Conservation (phyloP, 1,284 basidiomycete species). For the Apiotrichum sp. region DNA sequence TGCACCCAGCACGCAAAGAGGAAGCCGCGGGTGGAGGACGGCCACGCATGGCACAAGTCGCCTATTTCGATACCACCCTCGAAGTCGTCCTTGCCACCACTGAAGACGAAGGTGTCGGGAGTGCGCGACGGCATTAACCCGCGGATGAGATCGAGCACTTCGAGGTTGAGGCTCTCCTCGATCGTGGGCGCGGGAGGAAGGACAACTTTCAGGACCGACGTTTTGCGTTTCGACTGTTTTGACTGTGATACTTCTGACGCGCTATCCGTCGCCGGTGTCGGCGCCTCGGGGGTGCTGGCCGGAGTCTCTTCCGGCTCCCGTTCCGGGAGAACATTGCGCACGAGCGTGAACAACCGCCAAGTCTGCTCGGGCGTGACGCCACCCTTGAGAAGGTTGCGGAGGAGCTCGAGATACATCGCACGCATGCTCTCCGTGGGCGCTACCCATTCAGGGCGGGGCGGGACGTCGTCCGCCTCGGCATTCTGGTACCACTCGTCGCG, state of each 20-base stretch:
- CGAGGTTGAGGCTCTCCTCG: slow-evolving; percentile 26
- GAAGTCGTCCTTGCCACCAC: slow-evolving; percentile 19
- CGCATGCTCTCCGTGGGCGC: slow-evolving; percentile 20
- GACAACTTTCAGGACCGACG: background rate
- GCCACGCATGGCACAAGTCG: slow-evolving; percentile 38
- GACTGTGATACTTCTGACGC: background rate
- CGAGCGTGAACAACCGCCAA: slow-evolving; percentile 39
- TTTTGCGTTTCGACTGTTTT: background rate
- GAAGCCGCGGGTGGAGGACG: slow-evolving; percentile 36
- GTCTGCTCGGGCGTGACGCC: slow-evolving; percentile 31
- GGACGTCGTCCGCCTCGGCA: slow-evolving; percentile 12
- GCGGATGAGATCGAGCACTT: slow-evolving; percentile 38
- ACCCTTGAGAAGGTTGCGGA: slow-evolving; percentile 32
- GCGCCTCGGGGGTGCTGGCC: background rate
- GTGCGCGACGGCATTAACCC: slow-evolving; percentile 36
- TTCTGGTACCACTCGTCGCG: slow-evolving; percentile 30
- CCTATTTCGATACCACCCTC: slow-evolving; percentile 33
- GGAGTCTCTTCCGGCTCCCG: slow-evolving; percentile 1
- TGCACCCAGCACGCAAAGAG: slow-evolving; percentile 42
- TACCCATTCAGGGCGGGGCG: slow-evolving; percentile 18
- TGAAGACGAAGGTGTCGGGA: slow-evolving; percentile 40
- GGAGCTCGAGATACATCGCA: slow-evolving; percentile 28
- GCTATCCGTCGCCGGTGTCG: background rate
- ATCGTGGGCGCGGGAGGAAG: background rate
- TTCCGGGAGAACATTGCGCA: slow-evolving; percentile 23